phyloP scores from a whole-genome alignment of 441 rosid species.

The Mallotus japonicus region DNA sequence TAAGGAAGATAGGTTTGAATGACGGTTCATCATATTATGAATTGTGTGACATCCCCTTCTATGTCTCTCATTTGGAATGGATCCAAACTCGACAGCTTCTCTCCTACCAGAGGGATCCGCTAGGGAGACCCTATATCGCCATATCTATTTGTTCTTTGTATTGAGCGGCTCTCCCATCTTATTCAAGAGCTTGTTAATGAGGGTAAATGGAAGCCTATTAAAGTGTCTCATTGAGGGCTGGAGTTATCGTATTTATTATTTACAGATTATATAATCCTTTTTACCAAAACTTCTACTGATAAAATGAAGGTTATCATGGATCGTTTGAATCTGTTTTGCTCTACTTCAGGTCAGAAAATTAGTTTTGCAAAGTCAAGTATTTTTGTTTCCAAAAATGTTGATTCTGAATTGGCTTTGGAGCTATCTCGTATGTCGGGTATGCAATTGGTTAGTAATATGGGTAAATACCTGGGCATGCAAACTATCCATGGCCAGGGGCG shows the following conservation, averaged over 20 bases:
- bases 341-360: not conserved
- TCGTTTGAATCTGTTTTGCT: not conserved
- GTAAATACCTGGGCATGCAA: not conserved
- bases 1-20: not conserved
- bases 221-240: not conserved
- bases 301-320: not conserved
- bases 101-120: not conserved
- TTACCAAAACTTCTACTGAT: not conserved
- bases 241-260: not conserved
- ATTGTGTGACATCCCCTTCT: not conserved
- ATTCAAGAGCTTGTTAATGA: not conserved
- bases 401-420: not conserved
- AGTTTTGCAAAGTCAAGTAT: not conserved
- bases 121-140: constrained; percentile 1
- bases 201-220: not conserved
- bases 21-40: not conserved
- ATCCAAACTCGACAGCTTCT: not conserved
- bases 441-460: not conserved
- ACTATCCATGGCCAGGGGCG: not conserved
- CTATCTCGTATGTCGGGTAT: not conserved
- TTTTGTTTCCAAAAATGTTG: not conserved
- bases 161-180: not conserved
- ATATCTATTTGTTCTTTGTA: not conserved
- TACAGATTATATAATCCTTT: not conserved
- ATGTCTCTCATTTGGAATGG: not conserved